Conservation (phyloP, 306 rosid genomes). For the Quercus cerris region DNA sequence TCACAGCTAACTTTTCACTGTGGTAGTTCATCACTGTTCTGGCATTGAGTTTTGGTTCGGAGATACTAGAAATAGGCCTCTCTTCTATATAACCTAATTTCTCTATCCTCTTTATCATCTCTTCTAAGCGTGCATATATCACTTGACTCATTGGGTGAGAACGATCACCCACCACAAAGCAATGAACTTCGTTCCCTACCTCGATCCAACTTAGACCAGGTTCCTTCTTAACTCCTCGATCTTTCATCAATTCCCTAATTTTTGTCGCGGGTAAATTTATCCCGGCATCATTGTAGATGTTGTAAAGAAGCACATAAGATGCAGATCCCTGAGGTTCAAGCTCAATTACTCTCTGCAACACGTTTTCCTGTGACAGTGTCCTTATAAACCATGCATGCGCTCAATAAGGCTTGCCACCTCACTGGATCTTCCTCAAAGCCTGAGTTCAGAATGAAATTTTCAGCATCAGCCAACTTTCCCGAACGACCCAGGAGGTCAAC, state of each 20-base stretch:
- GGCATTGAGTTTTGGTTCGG: no score
- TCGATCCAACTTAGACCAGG: conserved; percentile 69
- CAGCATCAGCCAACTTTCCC: conserved; percentile 49
- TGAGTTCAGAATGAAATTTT: conserved; percentile 33
- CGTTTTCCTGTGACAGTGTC: conserved; percentile 40
- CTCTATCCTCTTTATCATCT: conserved; percentile 34
- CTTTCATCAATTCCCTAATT: conserved; percentile 49
- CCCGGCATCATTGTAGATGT: conserved; percentile 49
- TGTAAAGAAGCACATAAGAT: conserved; percentile 63
- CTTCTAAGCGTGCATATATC: conserved; percentile 39
- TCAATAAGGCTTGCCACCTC: conserved; percentile 53
- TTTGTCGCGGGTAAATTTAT: conserved; percentile 32
- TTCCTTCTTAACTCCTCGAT: conserved; percentile 54
- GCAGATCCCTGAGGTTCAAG: conserved; percentile 53
- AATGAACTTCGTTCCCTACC: conserved; percentile 45
- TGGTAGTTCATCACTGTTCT: conserved; percentile 29
- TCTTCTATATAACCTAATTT: conserved; percentile 9
- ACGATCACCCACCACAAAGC: conserved; percentile 45
- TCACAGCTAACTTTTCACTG: conserved; percentile 64
- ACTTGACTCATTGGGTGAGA: conserved; percentile 43
- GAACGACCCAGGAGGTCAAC: conserved; percentile 60
- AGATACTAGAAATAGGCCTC: conserved; percentile 9
- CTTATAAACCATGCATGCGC: conserved; percentile 52
- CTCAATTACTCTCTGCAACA: conserved; percentile 50
- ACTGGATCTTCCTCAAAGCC: conserved; percentile 47